Percentiles rank a stretch among this genome's conserved stretches.
Evolutionary conservation across 306 rosid genomes (phyloP).

Genomic region (Prunus kanzakura): DNA sequence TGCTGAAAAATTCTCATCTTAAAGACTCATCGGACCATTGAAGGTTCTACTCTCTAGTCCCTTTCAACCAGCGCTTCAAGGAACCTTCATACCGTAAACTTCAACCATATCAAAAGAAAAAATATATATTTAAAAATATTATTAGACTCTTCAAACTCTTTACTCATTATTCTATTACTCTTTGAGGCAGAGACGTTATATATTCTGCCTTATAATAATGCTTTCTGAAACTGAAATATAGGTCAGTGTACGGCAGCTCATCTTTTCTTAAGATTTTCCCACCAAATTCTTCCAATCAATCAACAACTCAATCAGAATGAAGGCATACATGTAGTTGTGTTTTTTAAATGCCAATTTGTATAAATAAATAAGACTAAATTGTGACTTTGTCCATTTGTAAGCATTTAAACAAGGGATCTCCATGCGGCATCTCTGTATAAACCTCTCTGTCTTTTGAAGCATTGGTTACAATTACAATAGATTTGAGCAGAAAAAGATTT

Average conservation of each 20-base stretch:
- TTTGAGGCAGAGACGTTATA: neutral
- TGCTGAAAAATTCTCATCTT: neutral
- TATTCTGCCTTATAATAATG: neutral
- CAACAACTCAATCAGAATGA: neutral
- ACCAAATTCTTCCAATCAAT: conserved; percentile 10
- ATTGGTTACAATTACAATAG: conserved; percentile 10
- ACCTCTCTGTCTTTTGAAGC: conserved; percentile 15
- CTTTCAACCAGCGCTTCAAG: conserved; percentile 14
- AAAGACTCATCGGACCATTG: neutral
- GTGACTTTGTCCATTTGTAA: conserved; percentile 52
- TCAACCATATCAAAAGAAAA: conserved; percentile 1
- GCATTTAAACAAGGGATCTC: conserved; percentile 47
- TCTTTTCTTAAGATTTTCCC: conserved; percentile 5
- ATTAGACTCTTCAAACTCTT: neutral
- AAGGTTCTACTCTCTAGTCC: neutral
- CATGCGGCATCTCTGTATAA: conserved; percentile 39
- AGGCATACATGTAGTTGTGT: conserved; percentile 8
- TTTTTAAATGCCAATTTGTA: conserved; percentile 30
- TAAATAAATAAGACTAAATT: neutral
- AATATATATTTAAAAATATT: neutral
- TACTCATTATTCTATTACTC: neutral
- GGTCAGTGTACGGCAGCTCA: conserved; percentile 14
- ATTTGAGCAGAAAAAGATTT: neutral
- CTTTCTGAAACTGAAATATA: conserved; percentile 14
- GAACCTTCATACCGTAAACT: conserved; percentile 24